These are phyloP conservation scores for Hevea brasiliensis DNA, from an alignment of 345 rosid species.

Conservation along the genomic window DNA sequence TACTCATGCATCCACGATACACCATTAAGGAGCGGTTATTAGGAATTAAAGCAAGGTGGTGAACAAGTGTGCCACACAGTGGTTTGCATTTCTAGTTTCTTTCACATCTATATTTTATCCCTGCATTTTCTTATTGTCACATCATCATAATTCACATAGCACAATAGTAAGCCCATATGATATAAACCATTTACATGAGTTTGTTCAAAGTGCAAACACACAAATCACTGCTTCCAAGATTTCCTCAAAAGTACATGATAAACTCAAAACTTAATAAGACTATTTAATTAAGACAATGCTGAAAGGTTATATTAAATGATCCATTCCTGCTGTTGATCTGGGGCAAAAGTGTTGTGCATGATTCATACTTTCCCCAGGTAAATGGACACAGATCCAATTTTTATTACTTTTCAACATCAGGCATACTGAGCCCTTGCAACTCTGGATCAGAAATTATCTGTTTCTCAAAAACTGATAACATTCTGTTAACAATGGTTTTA, in stretches of 20 bases:
- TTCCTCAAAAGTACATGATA: background rate
- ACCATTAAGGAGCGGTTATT: conserved; percentile 95
- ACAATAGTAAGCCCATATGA: background rate
- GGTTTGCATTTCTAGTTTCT: conserved; percentile 78
- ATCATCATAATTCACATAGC: background rate
- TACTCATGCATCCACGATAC: conserved; percentile 67
- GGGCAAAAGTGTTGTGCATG: background rate
- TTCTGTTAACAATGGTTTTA: background rate
- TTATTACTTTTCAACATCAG: background rate
- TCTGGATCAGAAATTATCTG: background rate
- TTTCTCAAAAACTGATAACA: background rate
- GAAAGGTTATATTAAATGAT: background rate
- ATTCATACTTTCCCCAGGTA: background rate
- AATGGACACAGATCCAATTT: background rate
- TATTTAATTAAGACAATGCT: background rate
- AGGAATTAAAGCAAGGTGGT: conserved; percentile 79
- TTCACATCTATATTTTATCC: conserved; percentile 76
- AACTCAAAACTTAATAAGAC: too few species aligned
- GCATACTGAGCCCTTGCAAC: background rate
- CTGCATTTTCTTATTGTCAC: conserved; percentile 68
- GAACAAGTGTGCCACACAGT: conserved; percentile 81
- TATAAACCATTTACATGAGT: too few species aligned
- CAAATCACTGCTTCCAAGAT: too few species aligned
- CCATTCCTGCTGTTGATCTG: background rate
- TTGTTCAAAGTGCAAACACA: background rate